Conservation (phyloP, 306 rosid species). For the Coriaria nepalensis region DNA sequence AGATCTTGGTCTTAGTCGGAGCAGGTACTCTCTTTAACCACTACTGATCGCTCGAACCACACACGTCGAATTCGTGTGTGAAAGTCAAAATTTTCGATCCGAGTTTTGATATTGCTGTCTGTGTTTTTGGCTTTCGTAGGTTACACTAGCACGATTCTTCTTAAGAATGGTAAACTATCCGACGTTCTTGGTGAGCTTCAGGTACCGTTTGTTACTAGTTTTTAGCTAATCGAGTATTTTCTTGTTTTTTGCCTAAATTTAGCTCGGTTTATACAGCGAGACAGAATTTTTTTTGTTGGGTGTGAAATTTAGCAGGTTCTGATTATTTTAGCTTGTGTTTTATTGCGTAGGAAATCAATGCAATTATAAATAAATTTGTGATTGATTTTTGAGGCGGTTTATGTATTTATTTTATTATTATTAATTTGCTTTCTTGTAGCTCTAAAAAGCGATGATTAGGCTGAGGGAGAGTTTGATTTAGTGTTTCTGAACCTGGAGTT, state of each 20-base stretch:
- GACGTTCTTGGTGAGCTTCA: conserved; percentile 69
- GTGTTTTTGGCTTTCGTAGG: conserved; percentile 28
- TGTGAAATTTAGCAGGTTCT: too few relatives aligned
- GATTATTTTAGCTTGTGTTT: too few relatives aligned
- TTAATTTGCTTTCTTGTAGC: too few relatives aligned
- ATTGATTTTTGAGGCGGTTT: too few relatives aligned
- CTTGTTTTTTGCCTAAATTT: conserved; percentile 9
- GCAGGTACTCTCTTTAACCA: conserved; percentile 5
- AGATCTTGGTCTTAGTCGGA: conserved; percentile 12
- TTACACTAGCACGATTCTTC: conserved; percentile 56
- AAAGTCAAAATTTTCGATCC: neutral
- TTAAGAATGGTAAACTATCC: conserved; percentile 60
- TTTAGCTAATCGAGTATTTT: neutral
- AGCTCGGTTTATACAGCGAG: neutral
- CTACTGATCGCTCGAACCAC: neutral
- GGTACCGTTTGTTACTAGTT: conserved; percentile 19
- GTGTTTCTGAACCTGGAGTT: too few relatives aligned
- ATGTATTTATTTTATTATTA: too few relatives aligned
- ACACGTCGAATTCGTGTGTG: neutral
- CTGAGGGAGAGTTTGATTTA: too few relatives aligned
- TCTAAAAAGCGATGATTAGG: too few relatives aligned
- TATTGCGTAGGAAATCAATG: too few relatives aligned
- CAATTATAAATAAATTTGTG: too few relatives aligned
- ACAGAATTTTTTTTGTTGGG: neutral
- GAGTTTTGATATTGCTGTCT: neutral